These are phyloP conservation scores for Pulveroboletus sp. DNA, from an alignment of 768 basidiomycete species.

Conservation along the genomic window DNA sequence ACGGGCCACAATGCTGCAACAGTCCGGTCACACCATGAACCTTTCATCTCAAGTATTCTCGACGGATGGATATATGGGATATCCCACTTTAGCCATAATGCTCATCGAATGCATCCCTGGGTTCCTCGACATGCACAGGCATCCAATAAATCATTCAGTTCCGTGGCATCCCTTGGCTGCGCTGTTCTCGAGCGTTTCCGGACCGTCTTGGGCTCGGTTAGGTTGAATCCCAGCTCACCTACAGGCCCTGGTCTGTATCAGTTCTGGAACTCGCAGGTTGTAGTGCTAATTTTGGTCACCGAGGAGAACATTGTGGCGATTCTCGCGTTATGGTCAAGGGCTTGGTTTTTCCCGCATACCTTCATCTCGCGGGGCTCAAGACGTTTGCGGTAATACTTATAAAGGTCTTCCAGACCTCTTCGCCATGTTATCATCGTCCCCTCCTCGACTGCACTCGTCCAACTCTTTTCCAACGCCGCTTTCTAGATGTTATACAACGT, in stretches of 20 bases:
- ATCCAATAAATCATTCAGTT: slow-evolving; percentile 13
- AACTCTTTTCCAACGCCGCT: neutral
- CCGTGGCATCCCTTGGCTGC: slow-evolving; percentile 11
- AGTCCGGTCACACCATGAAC: slow-evolving; percentile 6
- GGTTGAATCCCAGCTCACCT: slow-evolving; percentile 19
- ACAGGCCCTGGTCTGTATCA: slow-evolving; percentile 15
- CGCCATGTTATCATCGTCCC: slow-evolving; percentile 13
- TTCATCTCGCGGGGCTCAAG: slow-evolving; percentile 11
- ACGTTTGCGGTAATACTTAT: slow-evolving; percentile 15
- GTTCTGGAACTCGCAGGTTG: slow-evolving; percentile 17
- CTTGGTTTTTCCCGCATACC: slow-evolving; percentile 16
- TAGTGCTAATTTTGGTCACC: slow-evolving; percentile 23
- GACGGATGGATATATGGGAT: slow-evolving; percentile 1
- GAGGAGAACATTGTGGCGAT: slow-evolving; percentile 17
- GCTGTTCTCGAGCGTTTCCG: slow-evolving; percentile 16
- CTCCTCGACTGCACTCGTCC: slow-evolving; percentile 7
- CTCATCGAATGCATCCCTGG: slow-evolving; percentile 3
- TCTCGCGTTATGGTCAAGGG: slow-evolving; percentile 13
- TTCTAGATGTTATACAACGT: slow-evolving; percentile 30
- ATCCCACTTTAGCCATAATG: slow-evolving; percentile 13
- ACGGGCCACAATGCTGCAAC: slow-evolving; percentile 17
- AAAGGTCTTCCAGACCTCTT: slow-evolving; percentile 14
- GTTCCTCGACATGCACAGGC: slow-evolving; percentile 12
- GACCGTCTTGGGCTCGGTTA: slow-evolving; percentile 21
- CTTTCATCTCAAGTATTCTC: slow-evolving; percentile 14